Conservation (phyloP, 2,329 filamentous ascomycete genomes). For the Calonectria hongkongensis region DNA sequence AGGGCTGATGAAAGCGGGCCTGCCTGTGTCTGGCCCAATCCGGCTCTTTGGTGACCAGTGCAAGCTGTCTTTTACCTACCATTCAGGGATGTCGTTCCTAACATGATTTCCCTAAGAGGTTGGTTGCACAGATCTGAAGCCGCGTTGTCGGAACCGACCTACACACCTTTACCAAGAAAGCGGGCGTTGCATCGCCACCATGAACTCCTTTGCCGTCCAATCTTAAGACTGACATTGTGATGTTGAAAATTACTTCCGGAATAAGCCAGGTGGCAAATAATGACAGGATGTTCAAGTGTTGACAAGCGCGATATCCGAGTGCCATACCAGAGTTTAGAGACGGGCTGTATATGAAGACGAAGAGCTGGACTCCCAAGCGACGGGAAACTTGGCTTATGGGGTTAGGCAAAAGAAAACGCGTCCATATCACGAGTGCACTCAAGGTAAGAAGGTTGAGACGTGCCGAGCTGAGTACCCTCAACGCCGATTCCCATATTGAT, state of each 20-base stretch:
- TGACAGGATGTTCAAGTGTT: neutral
- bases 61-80: slow-evolving; percentile 17
- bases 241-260: slow-evolving; percentile 13
- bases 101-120: slow-evolving; percentile 18
- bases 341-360: neutral
- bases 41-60: slow-evolving; percentile 17
- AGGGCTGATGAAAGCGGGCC: slow-evolving; percentile 4
- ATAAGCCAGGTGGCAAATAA: slow-evolving; percentile 12
- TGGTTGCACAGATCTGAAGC: slow-evolving; percentile 24
- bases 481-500: slow-evolving; percentile 43
- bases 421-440: neutral
- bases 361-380: neutral
- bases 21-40: slow-evolving; percentile 1
- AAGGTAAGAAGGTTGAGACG: slow-evolving; percentile 16
- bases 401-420: neutral
- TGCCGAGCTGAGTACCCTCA: slow-evolving; percentile 38
- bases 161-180: slow-evolving; percentile 22
- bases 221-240: neutral
- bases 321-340: neutral
- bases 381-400: neutral
- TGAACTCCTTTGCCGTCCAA: slow-evolving; percentile 16
- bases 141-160: slow-evolving; percentile 2
- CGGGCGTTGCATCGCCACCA: slow-evolving; percentile 33
- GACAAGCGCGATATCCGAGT: slow-evolving; percentile 24
- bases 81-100: slow-evolving; percentile 1